Conservation (phyloP, 2,329 filamentous ascomycete species). For the Ophiostoma montium region DNA sequence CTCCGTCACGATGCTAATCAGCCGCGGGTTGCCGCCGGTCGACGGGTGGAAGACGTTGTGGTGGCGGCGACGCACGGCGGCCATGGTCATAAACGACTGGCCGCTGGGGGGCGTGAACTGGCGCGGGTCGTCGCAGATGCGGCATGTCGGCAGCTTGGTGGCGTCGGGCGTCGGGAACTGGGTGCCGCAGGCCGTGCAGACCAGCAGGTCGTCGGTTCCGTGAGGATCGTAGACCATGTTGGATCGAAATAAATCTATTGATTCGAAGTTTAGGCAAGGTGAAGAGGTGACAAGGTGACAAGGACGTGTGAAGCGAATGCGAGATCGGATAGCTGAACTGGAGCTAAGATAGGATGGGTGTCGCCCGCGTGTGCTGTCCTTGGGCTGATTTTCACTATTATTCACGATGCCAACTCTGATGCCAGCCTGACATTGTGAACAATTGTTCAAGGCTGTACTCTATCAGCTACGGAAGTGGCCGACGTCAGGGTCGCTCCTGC, state of each 20-base stretch:
- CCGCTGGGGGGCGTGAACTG: conserved; percentile 53
- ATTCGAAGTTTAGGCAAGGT: too few species aligned
- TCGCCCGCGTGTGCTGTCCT: too few species aligned
- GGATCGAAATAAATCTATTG: too few species aligned
- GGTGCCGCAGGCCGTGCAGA: conserved; percentile 57
- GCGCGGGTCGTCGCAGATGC: conserved; percentile 60
- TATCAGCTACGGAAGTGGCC: too few species aligned
- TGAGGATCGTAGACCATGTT: conserved; percentile 27
- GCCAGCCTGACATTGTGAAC: too few species aligned
- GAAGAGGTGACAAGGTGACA: not conserved
- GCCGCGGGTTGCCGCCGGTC: conserved; percentile 23
- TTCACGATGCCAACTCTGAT: too few species aligned
- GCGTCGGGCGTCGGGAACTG: conserved; percentile 45
- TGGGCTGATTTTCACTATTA: too few species aligned
- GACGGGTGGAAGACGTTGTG: conserved; percentile 40
- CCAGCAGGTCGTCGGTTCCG: conserved; percentile 22
- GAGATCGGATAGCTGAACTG: too few species aligned
- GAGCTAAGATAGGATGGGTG: too few species aligned
- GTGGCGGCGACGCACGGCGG: conserved; percentile 28
- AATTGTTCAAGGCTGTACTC: too few species aligned
- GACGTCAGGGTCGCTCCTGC: not conserved
- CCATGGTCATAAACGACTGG: conserved; percentile 52
- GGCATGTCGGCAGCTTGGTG: conserved; percentile 38
- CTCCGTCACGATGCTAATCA: conserved; percentile 33
- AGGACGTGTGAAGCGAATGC: not conserved